A percentile compares a stretch with the other conserved stretches of the same genome.
Conservation (phyloP, 2,329 filamentous ascomycete species). For the Arthrinium phaeospermum region DNA sequence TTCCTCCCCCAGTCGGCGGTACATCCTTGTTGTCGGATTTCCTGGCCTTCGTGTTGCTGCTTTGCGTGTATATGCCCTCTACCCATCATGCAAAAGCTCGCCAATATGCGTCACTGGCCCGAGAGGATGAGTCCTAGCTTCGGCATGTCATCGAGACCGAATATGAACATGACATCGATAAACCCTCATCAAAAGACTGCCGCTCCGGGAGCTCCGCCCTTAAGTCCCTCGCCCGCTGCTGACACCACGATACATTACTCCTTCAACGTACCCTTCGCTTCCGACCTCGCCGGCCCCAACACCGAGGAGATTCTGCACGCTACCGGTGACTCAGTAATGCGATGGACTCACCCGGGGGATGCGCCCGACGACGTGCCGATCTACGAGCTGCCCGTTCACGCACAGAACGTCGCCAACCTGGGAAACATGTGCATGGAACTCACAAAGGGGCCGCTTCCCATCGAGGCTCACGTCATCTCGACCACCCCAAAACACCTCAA, state of each 20-base stretch:
- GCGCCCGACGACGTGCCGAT: constrained; percentile 83
- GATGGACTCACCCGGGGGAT: constrained; percentile 92
- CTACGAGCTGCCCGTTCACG: constrained; percentile 90
- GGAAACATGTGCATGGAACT: constrained; percentile 82
- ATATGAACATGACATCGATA: constrained; percentile 60
- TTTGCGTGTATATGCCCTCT: constrained; percentile 2
- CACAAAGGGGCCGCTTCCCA: constrained; percentile 70
- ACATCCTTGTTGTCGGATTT: constrained; percentile 24
- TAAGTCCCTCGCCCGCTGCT: constrained; percentile 72
- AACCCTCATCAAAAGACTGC: constrained; percentile 64
- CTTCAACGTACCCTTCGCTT: constrained; percentile 97
- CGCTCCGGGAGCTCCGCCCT: constrained; percentile 57
- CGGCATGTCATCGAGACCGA: constrained; percentile 63
- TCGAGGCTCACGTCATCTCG: constrained; percentile 84
- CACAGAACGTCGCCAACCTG: constrained; percentile 81
- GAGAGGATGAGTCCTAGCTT: constrained; percentile 73
- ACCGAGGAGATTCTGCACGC: constrained; percentile 95
- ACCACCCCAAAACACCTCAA: constrained; percentile 76
- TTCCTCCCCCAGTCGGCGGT: constrained; percentile 9
- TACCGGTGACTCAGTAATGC: constrained; percentile 82
- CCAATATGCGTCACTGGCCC: constrained; percentile 75
- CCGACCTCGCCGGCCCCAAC: constrained; percentile 88
- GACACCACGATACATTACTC: constrained; percentile 87
- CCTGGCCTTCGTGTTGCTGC: constrained; percentile 15
- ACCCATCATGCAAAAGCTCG: constrained; percentile 71